Evolutionary conservation across 2,329 filamentous ascomycete species (phyloP).

Genomic region (Metarhizium guizhouense): DNA sequence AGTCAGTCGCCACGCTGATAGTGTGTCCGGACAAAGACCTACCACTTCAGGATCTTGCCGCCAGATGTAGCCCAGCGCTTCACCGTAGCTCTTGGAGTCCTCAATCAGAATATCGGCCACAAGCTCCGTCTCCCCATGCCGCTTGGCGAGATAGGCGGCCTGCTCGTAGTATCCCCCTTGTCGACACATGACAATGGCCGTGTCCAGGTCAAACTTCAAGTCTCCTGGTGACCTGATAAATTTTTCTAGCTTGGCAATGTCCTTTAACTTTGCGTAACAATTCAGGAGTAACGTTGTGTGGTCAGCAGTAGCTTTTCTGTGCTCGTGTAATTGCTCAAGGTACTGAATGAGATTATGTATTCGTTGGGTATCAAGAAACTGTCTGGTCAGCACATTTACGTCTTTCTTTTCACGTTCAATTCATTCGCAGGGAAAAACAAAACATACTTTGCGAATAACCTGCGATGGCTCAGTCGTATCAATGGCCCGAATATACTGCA

Average conservation of each 20-base stretch:
- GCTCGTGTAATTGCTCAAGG: conserved; percentile 89
- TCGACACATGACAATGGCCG: conserved; percentile 92
- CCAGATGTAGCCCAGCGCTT: conserved; percentile 88
- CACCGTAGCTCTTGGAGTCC: conserved; percentile 81
- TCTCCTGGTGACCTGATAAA: conserved; percentile 96
- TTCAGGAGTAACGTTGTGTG: conserved; percentile 92
- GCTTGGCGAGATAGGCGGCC: conserved; percentile 87
- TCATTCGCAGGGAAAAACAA: not conserved
- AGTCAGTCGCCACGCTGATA: conserved; percentile 19
- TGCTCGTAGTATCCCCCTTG: conserved; percentile 97
- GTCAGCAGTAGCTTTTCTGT: conserved; percentile 85
- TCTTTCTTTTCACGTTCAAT: too few relatives aligned
- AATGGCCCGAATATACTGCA: conserved; percentile 92
- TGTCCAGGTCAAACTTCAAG: conserved; percentile 93
- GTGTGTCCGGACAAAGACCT: conserved; percentile 23
- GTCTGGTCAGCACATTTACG: conserved; percentile 16
- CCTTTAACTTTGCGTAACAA: conserved; percentile 96
- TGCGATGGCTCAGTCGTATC: conserved; percentile 94
- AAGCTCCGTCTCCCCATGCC: conserved; percentile 86
- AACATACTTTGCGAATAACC: conserved; percentile 74
- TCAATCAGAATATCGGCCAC: conserved; percentile 95
- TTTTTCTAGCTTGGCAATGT: conserved; percentile 88
- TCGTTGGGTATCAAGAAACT: conserved; percentile 93
- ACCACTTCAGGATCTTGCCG: conserved; percentile 71
- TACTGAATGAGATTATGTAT: conserved; percentile 98